phyloP scores from a whole-genome alignment of 148 eudicot species.

The Hydrangea macrophylla region DNA sequence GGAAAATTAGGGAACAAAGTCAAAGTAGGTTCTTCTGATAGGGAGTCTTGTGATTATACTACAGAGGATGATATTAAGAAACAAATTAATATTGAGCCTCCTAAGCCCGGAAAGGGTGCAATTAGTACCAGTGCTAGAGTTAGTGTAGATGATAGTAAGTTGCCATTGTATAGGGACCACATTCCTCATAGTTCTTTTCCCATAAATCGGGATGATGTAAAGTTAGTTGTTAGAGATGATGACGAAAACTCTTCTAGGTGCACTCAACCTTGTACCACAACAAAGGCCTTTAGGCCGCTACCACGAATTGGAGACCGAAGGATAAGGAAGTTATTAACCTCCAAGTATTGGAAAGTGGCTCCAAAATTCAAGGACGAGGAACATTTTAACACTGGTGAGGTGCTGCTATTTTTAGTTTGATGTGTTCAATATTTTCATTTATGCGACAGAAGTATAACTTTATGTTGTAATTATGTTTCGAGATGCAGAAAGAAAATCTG shows the following conservation, averaged over 20 bases:
- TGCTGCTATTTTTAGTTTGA: constrained; percentile 3
- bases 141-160: constrained; percentile 47
- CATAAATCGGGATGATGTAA: constrained; percentile 52
- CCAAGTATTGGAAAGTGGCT: constrained; percentile 55
- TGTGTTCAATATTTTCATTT: constrained; percentile 4
- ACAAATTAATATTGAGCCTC: constrained; percentile 17
- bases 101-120: constrained; percentile 17
- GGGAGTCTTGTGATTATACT: constrained; percentile 26
- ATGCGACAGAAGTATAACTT: neutral
- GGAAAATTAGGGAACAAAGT: constrained; percentile 17
- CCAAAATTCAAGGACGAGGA: constrained; percentile 44
- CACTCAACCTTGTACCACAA: constrained; percentile 51
- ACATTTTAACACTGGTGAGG: constrained; percentile 52
- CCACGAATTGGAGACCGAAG: constrained; percentile 55
- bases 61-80: constrained; percentile 24
- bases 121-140: constrained; percentile 27
- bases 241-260: constrained; percentile 87
- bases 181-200: constrained; percentile 44
- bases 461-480: constrained; percentile 9
- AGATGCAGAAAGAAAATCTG: constrained; percentile 44
- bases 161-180: constrained; percentile 34
- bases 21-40: constrained; percentile 21
- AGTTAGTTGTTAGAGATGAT: constrained; percentile 89
- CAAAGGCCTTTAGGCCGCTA: constrained; percentile 48
- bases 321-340: constrained; percentile 57